Evolutionary conservation across 768 basidiomycete genomes (phyloP), one percentile per base, ranked within the genome.

Genomic region (Tricholoma sp.): DNA sequence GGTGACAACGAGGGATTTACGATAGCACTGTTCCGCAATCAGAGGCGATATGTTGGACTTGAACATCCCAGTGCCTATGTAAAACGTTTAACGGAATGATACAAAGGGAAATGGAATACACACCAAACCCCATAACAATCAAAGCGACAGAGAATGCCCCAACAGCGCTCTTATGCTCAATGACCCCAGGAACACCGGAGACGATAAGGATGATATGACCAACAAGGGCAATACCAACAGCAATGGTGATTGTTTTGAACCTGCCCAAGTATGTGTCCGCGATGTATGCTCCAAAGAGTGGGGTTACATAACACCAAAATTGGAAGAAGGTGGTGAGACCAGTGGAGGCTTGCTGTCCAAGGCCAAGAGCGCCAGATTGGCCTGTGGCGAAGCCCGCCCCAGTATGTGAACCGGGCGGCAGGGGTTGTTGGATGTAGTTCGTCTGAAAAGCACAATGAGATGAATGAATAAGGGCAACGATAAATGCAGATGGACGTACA

Each of bases 41-140:
- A 92, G 74, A 5, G 89, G 88, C 0, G 85, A 85, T 61, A 91
- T 83, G 67, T 89, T 90, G 0, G 83, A 71, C 71, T 91, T 89
- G 81, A 91, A 88, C 21, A 84, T 74, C 5, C 87, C 88, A 21
- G 87, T 80, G 10, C 87, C 83, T 71, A 53, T 39, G 8, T 14
- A 35, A 14, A 9, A 51, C 9, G 16, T 18, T 51, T 11, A 51
- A 14, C 31, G 9, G n/a, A 32, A 54, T 43, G 22, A 11, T 4
- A 3, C 3, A 14, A 37, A 14, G 47, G 7, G 27, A 3, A 29
- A n/a, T 9, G 16, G 37, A 45, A 22, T 8, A 61, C 68, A 11
- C 57, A 71, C 74, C 78, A 2, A 77, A 65, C 8, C 81, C 81
- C 67, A 83, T 86, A 55, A 90, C 72, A 54, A 91, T 66, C 52